Evolutionary conservation across 2,329 filamentous ascomycete genomes (phyloP).

Genomic region (Pseudopyricularia javanii): DNA sequence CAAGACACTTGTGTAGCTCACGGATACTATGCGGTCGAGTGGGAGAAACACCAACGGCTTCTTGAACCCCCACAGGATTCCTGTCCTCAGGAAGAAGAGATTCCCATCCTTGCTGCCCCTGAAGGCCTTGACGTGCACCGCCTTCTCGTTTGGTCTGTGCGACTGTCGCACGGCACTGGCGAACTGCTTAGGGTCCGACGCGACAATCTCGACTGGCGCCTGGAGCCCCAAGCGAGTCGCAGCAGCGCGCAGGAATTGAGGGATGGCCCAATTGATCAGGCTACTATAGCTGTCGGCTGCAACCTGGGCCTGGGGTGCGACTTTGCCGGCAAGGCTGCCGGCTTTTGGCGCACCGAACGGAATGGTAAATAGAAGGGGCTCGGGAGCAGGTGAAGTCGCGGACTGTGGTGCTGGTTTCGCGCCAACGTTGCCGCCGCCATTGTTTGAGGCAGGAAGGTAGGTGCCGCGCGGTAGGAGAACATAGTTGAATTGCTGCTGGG

Average conservation of each 20-base stretch:
- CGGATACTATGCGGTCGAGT: slow-evolving; percentile 43
- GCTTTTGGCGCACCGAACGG: slow-evolving; percentile 47
- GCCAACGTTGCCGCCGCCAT: slow-evolving; percentile 15
- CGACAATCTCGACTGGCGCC: slow-evolving; percentile 32
- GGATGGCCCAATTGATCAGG: slow-evolving; percentile 49
- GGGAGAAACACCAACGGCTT: slow-evolving; percentile 56
- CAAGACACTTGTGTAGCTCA: slow-evolving; percentile 57
- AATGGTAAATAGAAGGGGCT: slow-evolving; percentile 55
- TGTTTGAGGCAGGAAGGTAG: slow-evolving; percentile 26
- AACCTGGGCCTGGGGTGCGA: slow-evolving; percentile 32
- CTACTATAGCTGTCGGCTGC: slow-evolving; percentile 47
- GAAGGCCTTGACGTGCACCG: slow-evolving; percentile 54
- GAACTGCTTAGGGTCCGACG: slow-evolving; percentile 43
- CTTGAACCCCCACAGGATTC: slow-evolving; percentile 60
- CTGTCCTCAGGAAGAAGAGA: slow-evolving; percentile 53
- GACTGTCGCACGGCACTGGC: slow-evolving; percentile 42
- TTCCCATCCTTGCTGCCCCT: slow-evolving; percentile 58
- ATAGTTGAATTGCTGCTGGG: slow-evolving; percentile 55
- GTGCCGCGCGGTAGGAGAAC: slow-evolving; percentile 46
- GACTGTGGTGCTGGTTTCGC: background rate
- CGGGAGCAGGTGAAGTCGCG: slow-evolving; percentile 13
- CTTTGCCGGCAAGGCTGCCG: slow-evolving; percentile 38
- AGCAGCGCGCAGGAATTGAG: slow-evolving; percentile 29
- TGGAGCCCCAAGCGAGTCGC: slow-evolving; percentile 9
- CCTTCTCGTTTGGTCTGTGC: slow-evolving; percentile 47